Base-by-base conservation (phyloP, 2,329 filamentous ascomycete genomes). In the Hortaea sp. region DNA sequence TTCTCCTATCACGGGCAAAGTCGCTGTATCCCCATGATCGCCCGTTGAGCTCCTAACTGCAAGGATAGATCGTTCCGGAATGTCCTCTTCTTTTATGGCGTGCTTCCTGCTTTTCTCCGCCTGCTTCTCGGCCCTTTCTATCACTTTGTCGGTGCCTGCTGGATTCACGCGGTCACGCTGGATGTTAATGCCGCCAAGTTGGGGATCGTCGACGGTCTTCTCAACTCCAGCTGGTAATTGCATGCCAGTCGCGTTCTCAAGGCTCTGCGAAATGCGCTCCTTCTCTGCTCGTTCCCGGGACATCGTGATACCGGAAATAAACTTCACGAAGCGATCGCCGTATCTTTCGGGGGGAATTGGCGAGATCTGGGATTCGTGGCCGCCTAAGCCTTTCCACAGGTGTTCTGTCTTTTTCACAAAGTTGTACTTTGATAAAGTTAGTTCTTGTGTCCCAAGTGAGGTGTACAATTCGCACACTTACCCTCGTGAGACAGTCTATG, bases 401-500 rank as follows among this genome's bases (percentile, higher is more conserved):
- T 97, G 84, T 66, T 98, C 92, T 51, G 90, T 78, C 63, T 92
- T 90, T 70, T 98, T 98, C 67, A 95, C 78, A 53, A 89, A 81
- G 55, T 88, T 88, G 65, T 97, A 98, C 87, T 94, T 58, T 28
- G 37, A 34, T 12, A 27, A 42, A 4, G 13, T 29, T 28, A 13
- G 31, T 6, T 12, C 44, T 35, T 35, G 7, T n/a, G n/a, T 35
- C 7, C 32, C 9, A 9, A 9, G 7, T n/a, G 32, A n/a, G n/a
- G 32, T 35, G 7, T 9, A 9, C n/a, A 9, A 9, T 13, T 10
- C 37, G 37, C 20, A 10, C 10, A 78, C 86, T 79, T 76, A 94
- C 88, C 65, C 95, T 88, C 58, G 92, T 98, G 59, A 98, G 73
- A 66, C 92, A 98, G 68, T 98, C 92, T 65, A 98, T 98, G 58